Base-by-base conservation (phyloP, 768 basidiomycete genomes). In the Tulasnella calospora region DNA sequence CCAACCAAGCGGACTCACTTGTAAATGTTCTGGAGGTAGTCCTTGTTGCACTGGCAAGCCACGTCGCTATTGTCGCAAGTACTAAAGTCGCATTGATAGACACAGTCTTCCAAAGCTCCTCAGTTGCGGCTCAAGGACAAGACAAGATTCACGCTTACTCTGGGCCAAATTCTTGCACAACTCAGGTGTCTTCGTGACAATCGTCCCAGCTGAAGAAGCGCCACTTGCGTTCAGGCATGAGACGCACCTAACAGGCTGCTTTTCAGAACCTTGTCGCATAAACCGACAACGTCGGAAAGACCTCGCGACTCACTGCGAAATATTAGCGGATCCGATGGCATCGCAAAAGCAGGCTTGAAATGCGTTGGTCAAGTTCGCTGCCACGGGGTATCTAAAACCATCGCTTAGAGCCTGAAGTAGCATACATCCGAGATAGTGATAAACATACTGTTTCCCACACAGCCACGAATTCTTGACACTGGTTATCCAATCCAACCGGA, bases 261-360 rank as follows among this genome's bases (percentile, higher is more conserved):
- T 72, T 40, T 41, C 38, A 67, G 61, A 67, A 35, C 44, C 44
- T 44, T 35, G 12, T 17, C 23, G 7, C 61, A n/a, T 5, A 7
- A 33, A 33, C 3, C 30, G 13, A 33, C 27, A 67, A 19, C 15
- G 1, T 9, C 27, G 27, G 9, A 35, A 35, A n/a, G 33, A 13
- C 33, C 73, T 55, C 17, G 57, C 35, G 51, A 38, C 75, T 38
- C n/a, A 61, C 75, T 76, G 23, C 35, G 30, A 33, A 35, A 76
- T 36, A 21, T 69, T 13, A 40, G 57, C 51, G 7, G 47, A 40
- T 19, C 21, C 27, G 9, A 76, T 76, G 30, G 12, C 75, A 40
- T 76, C 75, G 36, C 75, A 76, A n/a, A 76, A 76, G 55, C 75
- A 76, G 38, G 55, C 75, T 57, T 40, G 75, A 76, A 61, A 61